Evolutionary conservation across 805 yeast species (phyloP), one percentile per base, ranked within the genome.

Genomic region (Kuraishia borneana): DNA sequence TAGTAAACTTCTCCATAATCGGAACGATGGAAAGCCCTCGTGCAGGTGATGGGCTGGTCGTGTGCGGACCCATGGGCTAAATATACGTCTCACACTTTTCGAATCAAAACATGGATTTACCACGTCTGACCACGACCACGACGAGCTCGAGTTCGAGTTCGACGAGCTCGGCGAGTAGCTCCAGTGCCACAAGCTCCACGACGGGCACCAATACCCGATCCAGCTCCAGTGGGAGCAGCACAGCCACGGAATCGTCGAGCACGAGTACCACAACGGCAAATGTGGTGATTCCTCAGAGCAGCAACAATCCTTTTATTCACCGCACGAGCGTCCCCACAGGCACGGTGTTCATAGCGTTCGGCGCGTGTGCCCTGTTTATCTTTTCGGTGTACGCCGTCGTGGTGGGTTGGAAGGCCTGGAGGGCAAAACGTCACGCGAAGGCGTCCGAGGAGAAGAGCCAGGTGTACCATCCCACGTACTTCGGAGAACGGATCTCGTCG

Each of bases 261-360:
- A 12, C 41, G 18, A 32, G 48, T 12, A 61, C 37, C 36, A 64
- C 72, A 16, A 61, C 72, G 6, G 77, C 78, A 2, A 42, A 66
- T 1, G 58, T 73, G 12, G 54, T 65, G 1, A 71, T 76, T 9
- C 94, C 94, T 0, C 59, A 77, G 2, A 63, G 71, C 27, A 45
- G 44, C 13, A 57, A 65, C 33, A 84, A 84, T 53, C 95, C 95
- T 8, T 76, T 68, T 46, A 62, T 84, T 14, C 55, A 68, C 43
- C 54, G 60, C 31, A 54, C 74, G 5, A 48, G 48, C 16, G 61
- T 65, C 31, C 83, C 87, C 1, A 65, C 71, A 31, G 95, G 95
- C 2, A 80, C 92, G 1, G 87, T 85, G 2, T 84, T 83, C 56
- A 84, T 85, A 34, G 80, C 83, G 0, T 80, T 83, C 29, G 95